These are phyloP conservation scores for Borovskyia barvae DNA, from an alignment of 208 protist genomes.

Conservation along the genomic window DNA sequence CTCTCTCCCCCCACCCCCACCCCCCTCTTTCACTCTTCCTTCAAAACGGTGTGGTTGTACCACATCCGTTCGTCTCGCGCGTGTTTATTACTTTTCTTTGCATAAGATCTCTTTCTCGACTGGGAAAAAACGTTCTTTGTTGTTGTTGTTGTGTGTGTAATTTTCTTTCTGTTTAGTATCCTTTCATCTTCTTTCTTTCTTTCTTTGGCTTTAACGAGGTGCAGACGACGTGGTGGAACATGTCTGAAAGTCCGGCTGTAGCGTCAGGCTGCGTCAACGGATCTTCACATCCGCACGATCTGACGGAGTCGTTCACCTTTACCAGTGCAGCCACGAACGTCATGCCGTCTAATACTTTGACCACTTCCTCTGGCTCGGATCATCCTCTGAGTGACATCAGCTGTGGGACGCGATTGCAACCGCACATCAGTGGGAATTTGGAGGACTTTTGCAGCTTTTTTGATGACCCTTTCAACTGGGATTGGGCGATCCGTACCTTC, in stretches of 20 bases:
- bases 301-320: too few species aligned
- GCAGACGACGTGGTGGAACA: not conserved
- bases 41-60: too few species aligned
- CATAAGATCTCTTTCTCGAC: not conserved
- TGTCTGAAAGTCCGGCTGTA: not conserved
- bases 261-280: too few species aligned
- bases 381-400: slow-evolving; percentile 9
- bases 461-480: slow-evolving; percentile 11
- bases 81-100: not conserved
- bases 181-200: not conserved
- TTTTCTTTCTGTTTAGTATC: not conserved
- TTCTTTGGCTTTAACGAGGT: not conserved
- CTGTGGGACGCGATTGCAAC: not conserved
- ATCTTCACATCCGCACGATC: too few species aligned
- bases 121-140: not conserved
- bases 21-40: too few species aligned
- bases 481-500: slow-evolving; percentile 20
- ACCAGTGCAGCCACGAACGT: not conserved
- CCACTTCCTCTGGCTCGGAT: slow-evolving; percentile 15
- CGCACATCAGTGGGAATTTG: slow-evolving; percentile 9
- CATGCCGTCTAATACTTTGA: not conserved
- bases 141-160: not conserved
- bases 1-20: too few species aligned
- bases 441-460: slow-evolving; percentile 19
- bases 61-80: too few species aligned